Evolutionary conservation across 805 yeast species (phyloP), one percentile per base, ranked within the genome.

Genomic region (Pichia scutulata): DNA sequence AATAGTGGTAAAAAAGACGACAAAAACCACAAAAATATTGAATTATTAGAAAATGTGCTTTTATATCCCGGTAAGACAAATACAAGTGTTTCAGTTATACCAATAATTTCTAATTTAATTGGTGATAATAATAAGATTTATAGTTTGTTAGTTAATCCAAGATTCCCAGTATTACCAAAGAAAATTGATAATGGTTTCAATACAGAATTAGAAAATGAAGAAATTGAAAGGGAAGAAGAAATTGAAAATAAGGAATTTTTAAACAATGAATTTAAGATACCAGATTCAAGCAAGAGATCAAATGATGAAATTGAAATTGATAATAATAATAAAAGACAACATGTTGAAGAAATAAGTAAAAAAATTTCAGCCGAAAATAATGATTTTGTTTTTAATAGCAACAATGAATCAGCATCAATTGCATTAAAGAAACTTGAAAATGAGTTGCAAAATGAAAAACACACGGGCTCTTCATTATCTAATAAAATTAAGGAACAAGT

Each of bases 111-210:
- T 13, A 67, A 71, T 2, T 60, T 85, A 7, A 62, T 84, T 52
- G 72, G 72, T 4, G 65, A 74, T 14, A 64, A 69, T 41, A 78
- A 80, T 59, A 75, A 72, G 9, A 61, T 77, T 21, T 62, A 82
- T 41, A 78, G 86, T 59, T 71, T 84, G 1, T 71, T 87, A 57
- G 75, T 79, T 48, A 84, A 85, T 58, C 95, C 96, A 41, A 73
- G 93, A 59, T 77, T 88, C 57, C 96, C 96, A 3, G 42, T 65
- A n/a, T 48, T 66, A 14, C 59, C 67, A 12, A 52, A 46, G 25
- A 49, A 53, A 33, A 33, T 4, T 18, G 7, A 22, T 12, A 36
- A 47, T 16, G 44, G 42, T 21, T 26, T 24, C 0, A 24, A 23
- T 10, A 49, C 42, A 13, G 52, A 49, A 41, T 36, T 25, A 5